Conservation (phyloP, 192 early-diverging fungal species). For the Coemansia sp. region DNA sequence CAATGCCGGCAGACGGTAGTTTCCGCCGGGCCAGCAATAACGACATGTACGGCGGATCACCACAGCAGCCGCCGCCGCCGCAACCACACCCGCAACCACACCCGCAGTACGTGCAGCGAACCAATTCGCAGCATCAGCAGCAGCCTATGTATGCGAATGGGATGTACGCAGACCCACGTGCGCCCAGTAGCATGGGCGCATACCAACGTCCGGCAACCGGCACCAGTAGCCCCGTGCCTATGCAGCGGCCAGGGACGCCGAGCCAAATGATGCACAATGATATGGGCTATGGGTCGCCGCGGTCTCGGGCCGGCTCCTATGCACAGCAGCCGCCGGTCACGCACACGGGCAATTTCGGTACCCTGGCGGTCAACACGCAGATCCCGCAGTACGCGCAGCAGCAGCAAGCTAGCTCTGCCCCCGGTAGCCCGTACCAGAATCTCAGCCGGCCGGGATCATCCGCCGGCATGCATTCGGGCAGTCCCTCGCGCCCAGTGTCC, state of each 20-base stretch:
- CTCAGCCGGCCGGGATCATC: slow-evolving; percentile 16
- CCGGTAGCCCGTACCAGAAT: slow-evolving; percentile 24
- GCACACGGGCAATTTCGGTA: slow-evolving; percentile 33
- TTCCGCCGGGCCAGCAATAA: slow-evolving; percentile 42
- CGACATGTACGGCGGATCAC: slow-evolving; percentile 37
- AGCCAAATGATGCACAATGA: slow-evolving; percentile 11
- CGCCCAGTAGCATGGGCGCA: slow-evolving; percentile 18
- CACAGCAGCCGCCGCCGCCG: not conserved
- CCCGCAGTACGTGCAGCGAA: slow-evolving; percentile 19
- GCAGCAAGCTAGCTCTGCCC: slow-evolving; percentile 17
- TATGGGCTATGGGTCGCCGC: slow-evolving; percentile 25
- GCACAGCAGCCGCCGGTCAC: too few species aligned
- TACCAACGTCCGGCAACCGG: slow-evolving; percentile 7
- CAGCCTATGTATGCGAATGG: not conserved
- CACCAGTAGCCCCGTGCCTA: slow-evolving; percentile 7
- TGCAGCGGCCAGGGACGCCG: slow-evolving; percentile 13
- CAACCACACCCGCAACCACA: slow-evolving; percentile 3
- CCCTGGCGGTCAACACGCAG: slow-evolving; percentile 31
- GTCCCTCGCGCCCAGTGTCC: slow-evolving; percentile 1
- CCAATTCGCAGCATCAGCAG: slow-evolving; percentile 11
- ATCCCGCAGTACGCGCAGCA: slow-evolving; percentile 15
- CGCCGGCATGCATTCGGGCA: slow-evolving; percentile 5
- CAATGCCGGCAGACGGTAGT: slow-evolving; percentile 3
- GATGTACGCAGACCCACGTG: slow-evolving; percentile 5
- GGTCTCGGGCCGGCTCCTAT: slow-evolving; percentile 32